Evolutionary conservation across 225 moss, liverwort and hornwort genomes (phyloP).

Genomic region (Anthoceros angustus): DNA sequence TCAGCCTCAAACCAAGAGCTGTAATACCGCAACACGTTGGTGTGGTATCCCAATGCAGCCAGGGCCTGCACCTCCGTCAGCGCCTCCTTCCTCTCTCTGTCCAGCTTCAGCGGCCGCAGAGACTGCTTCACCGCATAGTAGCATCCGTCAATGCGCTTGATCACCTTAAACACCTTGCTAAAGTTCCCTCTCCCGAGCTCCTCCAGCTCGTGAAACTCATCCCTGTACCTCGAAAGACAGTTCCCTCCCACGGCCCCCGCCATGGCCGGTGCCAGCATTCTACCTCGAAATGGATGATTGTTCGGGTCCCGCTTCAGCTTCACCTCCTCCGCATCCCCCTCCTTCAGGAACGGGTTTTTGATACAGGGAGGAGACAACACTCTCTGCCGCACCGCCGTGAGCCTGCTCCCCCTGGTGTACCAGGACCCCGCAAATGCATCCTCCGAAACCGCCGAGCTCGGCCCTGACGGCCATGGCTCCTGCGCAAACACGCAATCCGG

Average conservation of each 20-base stretch:
- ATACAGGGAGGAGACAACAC: slow-evolving; percentile 53
- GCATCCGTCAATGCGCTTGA: slow-evolving; percentile 82
- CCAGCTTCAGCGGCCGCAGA: slow-evolving; percentile 46
- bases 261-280: slow-evolving; percentile 29
- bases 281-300: slow-evolving; percentile 14
- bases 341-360: slow-evolving; percentile 59
- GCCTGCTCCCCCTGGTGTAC: slow-evolving; percentile 13
- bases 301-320: slow-evolving; percentile 25
- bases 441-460: slow-evolving; percentile 4
- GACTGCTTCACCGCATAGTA: slow-evolving; percentile 84
- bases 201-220: slow-evolving; percentile 93
- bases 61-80: slow-evolving; percentile 90
- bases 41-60: slow-evolving; percentile 80
- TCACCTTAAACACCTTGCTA: slow-evolving; percentile 71
- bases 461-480: slow-evolving; percentile 5
- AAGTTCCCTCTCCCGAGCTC: slow-evolving; percentile 91
- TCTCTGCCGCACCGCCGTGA: slow-evolving; percentile 43
- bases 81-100: slow-evolving; percentile 71
- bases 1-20: slow-evolving; percentile 95
- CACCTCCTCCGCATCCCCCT: slow-evolving; percentile 25
- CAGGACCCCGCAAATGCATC: not conserved
- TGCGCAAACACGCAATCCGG: slow-evolving; percentile 24
- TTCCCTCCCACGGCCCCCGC: slow-evolving; percentile 29
- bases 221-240: slow-evolving; percentile 58
- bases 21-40: slow-evolving; percentile 71